Evolutionary conservation across 2,329 filamentous ascomycete genomes (phyloP), one percentile per base, ranked within the genome.

Genomic region (Clathrospora elynae): DNA sequence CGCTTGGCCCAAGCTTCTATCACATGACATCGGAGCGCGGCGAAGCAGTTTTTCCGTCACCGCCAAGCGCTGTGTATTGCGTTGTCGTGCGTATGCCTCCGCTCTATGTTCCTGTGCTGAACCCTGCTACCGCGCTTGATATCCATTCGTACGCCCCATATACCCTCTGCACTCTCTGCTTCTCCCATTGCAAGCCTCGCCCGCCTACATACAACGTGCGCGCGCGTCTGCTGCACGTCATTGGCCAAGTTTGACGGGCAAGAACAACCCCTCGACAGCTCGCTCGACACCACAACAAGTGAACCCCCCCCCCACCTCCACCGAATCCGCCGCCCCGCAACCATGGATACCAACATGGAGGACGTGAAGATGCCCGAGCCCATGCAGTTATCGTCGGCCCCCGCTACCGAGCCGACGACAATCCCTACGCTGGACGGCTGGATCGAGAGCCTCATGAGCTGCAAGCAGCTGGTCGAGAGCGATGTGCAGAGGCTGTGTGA

Each of bases 321-420:
- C 49, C 51, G 30, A 36, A 47, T 42, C 49, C 42, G 38, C 43
- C 38, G 42, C 46, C 37, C 53, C 43, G 73, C 75, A 35, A 81
- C 65, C 57, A 96, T 96, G 90, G 92, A 99, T 75, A 95, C 90
- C 68, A 96, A 95, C 75, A 99, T 99, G 93, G 92, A 96, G 78
- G 93, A 99, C 72, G 90, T 95, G 62, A 88, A 91, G 75, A 85
- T 87, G 66, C 88, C 90, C 72, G 84, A 87, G 70, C 81, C 83
- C 56, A 82, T 88, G 70, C 87, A 87, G 68, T 75, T 96, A 57
- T 72, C 74, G 42, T 72, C 73, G 62, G 83, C 87, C 47, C 83
- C 90, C 35, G 78, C 84, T 42, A 81, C 84, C 65, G 93, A 97
- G 76, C 88, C 92, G 42, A 85, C 91, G 49, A 89, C 90, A 60